Percentiles rank a stretch among this genome's conserved stretches.
These are phyloP conservation scores for Penicillium ucsense DNA, from an alignment of 495 filamentous ascomycete species.

Conservation along the genomic window DNA sequence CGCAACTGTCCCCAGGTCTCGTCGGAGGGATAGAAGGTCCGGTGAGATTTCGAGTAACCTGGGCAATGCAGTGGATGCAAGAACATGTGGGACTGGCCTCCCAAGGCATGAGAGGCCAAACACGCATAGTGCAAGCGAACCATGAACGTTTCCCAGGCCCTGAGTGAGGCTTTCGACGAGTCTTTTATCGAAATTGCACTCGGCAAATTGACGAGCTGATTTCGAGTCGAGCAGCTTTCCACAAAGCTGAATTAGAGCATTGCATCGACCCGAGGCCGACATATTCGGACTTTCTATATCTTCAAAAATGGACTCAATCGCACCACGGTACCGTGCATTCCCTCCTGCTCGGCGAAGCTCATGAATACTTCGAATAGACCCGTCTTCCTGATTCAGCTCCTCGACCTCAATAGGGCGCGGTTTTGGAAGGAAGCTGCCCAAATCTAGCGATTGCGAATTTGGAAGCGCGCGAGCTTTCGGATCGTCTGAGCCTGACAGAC, in stretches of 20 bases:
- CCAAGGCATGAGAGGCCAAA: slow-evolving; percentile 19
- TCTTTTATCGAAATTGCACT: slow-evolving; percentile 60
- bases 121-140: slow-evolving; percentile 23
- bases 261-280: slow-evolving; percentile 39
- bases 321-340: slow-evolving; percentile 70
- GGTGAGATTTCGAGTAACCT: slow-evolving; percentile 22
- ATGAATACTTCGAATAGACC: slow-evolving; percentile 71
- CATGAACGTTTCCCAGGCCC: slow-evolving; percentile 22
- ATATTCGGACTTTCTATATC: slow-evolving; percentile 58
- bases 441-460: neutral
- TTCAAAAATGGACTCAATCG: slow-evolving; percentile 74
- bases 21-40: slow-evolving; percentile 15
- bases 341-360: slow-evolving; percentile 81
- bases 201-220: slow-evolving; percentile 61
- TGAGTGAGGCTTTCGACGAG: slow-evolving; percentile 40
- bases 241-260: slow-evolving; percentile 58
- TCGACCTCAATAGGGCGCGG: slow-evolving; percentile 27
- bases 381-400: slow-evolving; percentile 42
- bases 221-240: slow-evolving; percentile 57
- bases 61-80: slow-evolving; percentile 23
- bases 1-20: slow-evolving; percentile 16
- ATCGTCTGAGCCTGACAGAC: slow-evolving; percentile 1
- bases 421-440: slow-evolving; percentile 2
- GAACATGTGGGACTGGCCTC: slow-evolving; percentile 17
- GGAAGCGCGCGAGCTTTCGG: slow-evolving; percentile 2